These are phyloP conservation scores for Ustilaginoidea virens DNA, from an alignment of 2,329 filamentous ascomycete genomes.

Conservation along the genomic window DNA sequence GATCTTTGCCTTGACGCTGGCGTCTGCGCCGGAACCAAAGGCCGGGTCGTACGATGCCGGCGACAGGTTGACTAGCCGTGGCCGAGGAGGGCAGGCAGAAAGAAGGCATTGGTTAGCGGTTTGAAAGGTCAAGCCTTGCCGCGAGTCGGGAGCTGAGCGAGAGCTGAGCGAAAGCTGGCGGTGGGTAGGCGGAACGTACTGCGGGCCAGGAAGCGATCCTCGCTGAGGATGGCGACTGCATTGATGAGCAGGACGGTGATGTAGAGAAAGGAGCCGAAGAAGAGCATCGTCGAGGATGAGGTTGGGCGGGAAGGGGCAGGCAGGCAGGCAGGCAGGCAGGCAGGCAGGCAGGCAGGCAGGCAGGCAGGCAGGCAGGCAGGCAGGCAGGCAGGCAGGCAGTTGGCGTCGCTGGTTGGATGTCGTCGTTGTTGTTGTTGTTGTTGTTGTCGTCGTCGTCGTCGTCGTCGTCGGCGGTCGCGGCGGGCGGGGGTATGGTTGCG, in stretches of 20 bases:
- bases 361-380: conserved; percentile 2
- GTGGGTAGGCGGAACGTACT: conserved; percentile 24
- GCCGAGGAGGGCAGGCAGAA: conserved; percentile 5
- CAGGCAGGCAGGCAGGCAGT: neutral
- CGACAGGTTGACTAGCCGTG: conserved; percentile 55
- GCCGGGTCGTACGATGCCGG: conserved; percentile 53
- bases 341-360: neutral
- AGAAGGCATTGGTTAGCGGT: too few species aligned
- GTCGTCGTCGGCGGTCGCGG: too few species aligned
- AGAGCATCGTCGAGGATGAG: conserved; percentile 42
- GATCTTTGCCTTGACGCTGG: conserved; percentile 71
- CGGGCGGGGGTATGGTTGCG: conserved; percentile 15
- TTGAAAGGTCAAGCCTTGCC: too few species aligned
- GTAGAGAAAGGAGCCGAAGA: conserved; percentile 60
- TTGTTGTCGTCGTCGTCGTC: conserved; percentile 2
- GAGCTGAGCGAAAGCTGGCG: too few species aligned
- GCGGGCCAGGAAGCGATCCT: conserved; percentile 77
- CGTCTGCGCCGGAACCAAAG: conserved; percentile 59
- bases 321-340: conserved; percentile 1
- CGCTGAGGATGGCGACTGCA: conserved; percentile 81
- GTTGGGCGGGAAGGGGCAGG: conserved; percentile 1
- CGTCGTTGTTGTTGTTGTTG: neutral
- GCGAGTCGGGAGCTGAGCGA: too few species aligned
- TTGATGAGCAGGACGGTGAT: conserved; percentile 78
- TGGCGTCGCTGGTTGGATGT: neutral